Base-by-base conservation (phyloP, 345 rosid genomes). In the Camelina sativa region DNA sequence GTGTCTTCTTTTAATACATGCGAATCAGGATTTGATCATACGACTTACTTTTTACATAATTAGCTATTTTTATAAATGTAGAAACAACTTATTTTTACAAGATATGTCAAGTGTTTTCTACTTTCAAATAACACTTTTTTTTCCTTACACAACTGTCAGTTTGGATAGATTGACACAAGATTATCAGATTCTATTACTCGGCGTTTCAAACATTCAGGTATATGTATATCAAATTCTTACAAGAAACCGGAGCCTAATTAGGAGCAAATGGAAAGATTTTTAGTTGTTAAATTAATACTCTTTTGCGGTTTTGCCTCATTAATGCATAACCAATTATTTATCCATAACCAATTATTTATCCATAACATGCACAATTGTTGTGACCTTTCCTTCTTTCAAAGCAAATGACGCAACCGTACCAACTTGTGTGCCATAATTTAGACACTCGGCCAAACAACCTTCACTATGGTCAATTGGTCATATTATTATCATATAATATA, bases 341-440 rank as follows among this genome's bases (percentile, higher is more conserved):
- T 43, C 16, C 11, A 43, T 53, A 23, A 23, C 25, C 8, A 9
- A 7, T 34, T 7, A 0, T 43, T 4, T 43, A 43, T 43, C 16
- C 11, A 43, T 53, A 23, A 23, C 25, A 23, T 20, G 22, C 22
- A 20, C 15, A 30, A 30, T 11, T 51, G 20, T 59, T 59, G 28
- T 17, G 56, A 48, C 57, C 40, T 30, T 63, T 43, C 30, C 32
- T 48, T 50, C 19, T 32, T 51, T 51, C 37, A 6, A 67, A 53
- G 62, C 38, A 37, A 53, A 52, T 52, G 61, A 67, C 71, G 50
- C 71, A 3, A 54, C 30, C 30, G 30, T 28, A 28, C 11, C 61
- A 38, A 53, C 72, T 67, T 67, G 38, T 53, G 15, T 6, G 61
- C 61, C 37, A 37, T 52, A 28, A 47, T 32, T 47, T 32, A 11